Conservation (phyloP, 345 rosid genomes). For the Eucalyptus urophylla region DNA sequence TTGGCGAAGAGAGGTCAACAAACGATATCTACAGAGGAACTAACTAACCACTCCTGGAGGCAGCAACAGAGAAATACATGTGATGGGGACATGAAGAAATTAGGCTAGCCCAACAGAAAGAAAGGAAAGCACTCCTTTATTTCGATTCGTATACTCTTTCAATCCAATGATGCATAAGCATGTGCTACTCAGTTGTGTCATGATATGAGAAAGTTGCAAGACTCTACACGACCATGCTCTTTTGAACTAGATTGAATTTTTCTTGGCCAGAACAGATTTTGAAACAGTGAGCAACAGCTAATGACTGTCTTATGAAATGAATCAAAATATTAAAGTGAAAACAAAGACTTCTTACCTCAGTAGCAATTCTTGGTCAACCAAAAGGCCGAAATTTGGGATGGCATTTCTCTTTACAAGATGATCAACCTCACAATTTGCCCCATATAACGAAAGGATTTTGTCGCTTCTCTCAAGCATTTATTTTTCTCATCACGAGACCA, state of each 20-base stretch:
- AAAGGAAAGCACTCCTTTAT: background rate
- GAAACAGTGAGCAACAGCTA: background rate
- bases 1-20: background rate
- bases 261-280: background rate
- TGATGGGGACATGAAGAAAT: background rate
- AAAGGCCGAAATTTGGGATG: background rate
- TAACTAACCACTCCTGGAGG: background rate
- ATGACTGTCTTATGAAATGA: background rate
- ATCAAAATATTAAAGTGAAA: background rate
- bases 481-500: slow-evolving; percentile 75
- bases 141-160: background rate
- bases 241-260: background rate
- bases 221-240: background rate
- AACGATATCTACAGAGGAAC: background rate
- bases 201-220: background rate
- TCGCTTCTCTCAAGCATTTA: slow-evolving; percentile 75
- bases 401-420: slow-evolving; percentile 17
- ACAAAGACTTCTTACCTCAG: background rate
- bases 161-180: background rate
- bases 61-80: background rate
- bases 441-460: slow-evolving; percentile 59
- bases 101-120: background rate
- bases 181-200: background rate
- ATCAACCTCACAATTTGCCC: slow-evolving; percentile 85
- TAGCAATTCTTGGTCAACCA: background rate